Evolutionary conservation across 129 eudicot genomes (phyloP), one percentile per base, ranked within the genome.

Genomic region (Flaveria robusta): DNA sequence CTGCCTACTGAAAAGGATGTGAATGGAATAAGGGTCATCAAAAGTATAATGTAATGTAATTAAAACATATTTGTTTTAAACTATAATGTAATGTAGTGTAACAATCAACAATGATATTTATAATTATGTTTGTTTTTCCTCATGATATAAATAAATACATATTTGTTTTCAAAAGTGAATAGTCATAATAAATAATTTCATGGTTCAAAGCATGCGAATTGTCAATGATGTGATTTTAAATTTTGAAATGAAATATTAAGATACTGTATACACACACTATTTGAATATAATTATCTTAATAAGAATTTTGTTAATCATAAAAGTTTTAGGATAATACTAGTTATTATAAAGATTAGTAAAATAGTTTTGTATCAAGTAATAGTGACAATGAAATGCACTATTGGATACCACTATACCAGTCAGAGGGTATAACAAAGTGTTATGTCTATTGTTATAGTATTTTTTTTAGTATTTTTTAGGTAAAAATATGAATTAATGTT

Each of bases 141-240:
- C 68, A 46, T 50, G 79, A 52, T 20, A 71, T 52, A 19, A 52
- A 31, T 52, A 41, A 9, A 66, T 20, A 52, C 14, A 59, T 9
- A 42, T 9, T 43, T 42, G 26, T 63, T 74, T 45, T n/a, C 64
- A 71, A 71, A 75, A 65, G 39, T 69, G 81, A 56, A 69, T 42
- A 15, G 37, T 31, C 8, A 12, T 37, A 77, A 68, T 69, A 69
- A 69, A 43, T 68, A 77, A 41, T 52, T 68, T 69, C 70, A 69
- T 58, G 70, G 70, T 65, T 70, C 70, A 45, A 58, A 68, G 75
- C 68, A 42, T 50, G 52, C 79, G 45, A 74, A 9, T n/a, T 37
- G 51, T n/a, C 51, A 51, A 54, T 39, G 43, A 27, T 37, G 19
- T 19, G 64, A 43, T 59, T 70, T 59, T 78, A 41, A 69, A 78